phyloP scores from a whole-genome alignment of 495 filamentous ascomycete genomes.

The Friedmanniomyces simplex region DNA sequence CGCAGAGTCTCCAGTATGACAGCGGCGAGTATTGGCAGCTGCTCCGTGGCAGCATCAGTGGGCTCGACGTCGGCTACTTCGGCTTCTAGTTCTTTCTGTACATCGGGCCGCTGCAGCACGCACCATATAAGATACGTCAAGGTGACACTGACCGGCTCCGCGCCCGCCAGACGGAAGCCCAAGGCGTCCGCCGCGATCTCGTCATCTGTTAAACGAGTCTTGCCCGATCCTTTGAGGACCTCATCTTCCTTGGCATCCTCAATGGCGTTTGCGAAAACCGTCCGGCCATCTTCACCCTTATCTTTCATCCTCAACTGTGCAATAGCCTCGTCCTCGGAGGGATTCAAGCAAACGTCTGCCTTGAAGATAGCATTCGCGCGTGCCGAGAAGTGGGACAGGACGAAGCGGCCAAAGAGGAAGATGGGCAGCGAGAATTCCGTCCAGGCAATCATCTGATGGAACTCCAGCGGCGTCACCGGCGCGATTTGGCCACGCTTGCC shows the following conservation, averaged over 20 bases:
- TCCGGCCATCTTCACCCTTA: neutral
- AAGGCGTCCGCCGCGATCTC: conserved; percentile 38
- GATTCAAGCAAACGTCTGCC: conserved; percentile 31
- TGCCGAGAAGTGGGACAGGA: neutral
- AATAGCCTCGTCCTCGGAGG: conserved; percentile 6
- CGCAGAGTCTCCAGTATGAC: conserved; percentile 29
- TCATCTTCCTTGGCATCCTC: conserved; percentile 18
- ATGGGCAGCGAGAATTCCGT: neutral
- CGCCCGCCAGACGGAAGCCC: conserved; percentile 41
- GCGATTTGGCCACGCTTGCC: neutral
- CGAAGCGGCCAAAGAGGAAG: neutral
- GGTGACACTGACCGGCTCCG: conserved; percentile 40
- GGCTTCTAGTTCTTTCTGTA: conserved; percentile 33
- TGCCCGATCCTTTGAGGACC: conserved; percentile 4
- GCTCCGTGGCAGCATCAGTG: conserved; percentile 29
- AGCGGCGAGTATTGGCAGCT: conserved; percentile 39
- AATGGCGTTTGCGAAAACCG: conserved; percentile 13
- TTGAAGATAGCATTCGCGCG: neutral
- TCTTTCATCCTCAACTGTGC: conserved; percentile 6
- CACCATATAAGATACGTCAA: conserved; percentile 36
- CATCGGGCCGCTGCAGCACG: conserved; percentile 26
- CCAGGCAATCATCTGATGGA: neutral
- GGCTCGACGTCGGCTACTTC: conserved; percentile 39
- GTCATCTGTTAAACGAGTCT: conserved; percentile 21
- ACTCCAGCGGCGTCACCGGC: neutral